phyloP scores from a whole-genome alignment of 495 filamentous ascomycete species.

The Bryoglossum gracile region DNA sequence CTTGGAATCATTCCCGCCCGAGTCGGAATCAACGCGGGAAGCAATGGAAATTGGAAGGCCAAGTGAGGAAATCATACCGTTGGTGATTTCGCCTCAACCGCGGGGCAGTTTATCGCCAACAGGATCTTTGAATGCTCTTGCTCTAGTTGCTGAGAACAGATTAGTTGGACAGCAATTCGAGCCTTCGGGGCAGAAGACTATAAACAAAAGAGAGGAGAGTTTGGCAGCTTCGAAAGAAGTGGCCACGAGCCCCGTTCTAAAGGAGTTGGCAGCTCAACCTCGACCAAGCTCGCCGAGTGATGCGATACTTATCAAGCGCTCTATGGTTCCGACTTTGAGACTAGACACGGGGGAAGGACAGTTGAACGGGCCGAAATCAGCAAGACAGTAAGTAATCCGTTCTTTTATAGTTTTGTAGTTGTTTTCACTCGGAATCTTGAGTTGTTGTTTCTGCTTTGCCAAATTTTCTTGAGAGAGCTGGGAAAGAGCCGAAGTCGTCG shows the following conservation, averaged over 20 bases:
- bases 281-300: constrained; percentile 26
- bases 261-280: background rate
- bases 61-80: background rate
- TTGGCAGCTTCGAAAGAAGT: background rate
- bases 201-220: no score
- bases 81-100: constrained; percentile 1
- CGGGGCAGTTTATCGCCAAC: constrained; percentile 15
- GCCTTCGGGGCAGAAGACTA: no score
- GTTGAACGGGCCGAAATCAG: background rate
- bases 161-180: background rate
- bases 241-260: no score
- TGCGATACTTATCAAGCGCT: constrained; percentile 22
- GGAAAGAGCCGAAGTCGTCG: no score
- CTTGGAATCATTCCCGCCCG: background rate
- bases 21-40: background rate
- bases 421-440: no score
- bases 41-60: background rate
- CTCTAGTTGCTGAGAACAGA: constrained; percentile 13
- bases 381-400: constrained; percentile 5
- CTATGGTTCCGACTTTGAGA: constrained; percentile 13
- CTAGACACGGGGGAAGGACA: constrained; percentile 14
- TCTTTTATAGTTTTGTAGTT: no score
- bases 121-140: constrained; percentile 14
- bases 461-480: no score
- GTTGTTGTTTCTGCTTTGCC: no score